phyloP scores from a whole-genome alignment of 1,284 basidiomycete genomes.

The Naganishia sp. region DNA sequence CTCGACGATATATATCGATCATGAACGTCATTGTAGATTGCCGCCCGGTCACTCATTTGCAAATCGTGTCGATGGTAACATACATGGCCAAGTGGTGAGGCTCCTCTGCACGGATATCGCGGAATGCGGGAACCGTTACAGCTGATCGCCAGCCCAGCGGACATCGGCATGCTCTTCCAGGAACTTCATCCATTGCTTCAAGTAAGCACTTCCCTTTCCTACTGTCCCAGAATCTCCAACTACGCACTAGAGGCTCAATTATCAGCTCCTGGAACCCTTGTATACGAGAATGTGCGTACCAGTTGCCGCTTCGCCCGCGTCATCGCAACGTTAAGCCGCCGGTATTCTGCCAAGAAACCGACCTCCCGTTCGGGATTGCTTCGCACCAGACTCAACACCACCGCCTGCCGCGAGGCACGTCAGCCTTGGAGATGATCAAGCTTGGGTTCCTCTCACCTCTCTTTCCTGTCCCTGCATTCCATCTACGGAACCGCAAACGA shows the following conservation, averaged over 20 bases:
- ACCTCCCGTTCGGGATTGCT: conserved; percentile 83
- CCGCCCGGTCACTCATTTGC: too few species aligned
- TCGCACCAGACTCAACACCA: conserved; percentile 83
- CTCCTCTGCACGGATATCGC: neutral
- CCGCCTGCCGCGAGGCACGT: conserved; percentile 61
- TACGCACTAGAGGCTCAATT: conserved; percentile 64
- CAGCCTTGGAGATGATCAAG: neutral
- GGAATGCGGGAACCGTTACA: conserved; percentile 8
- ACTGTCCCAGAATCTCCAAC: conserved; percentile 90
- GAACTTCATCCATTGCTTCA: conserved; percentile 88
- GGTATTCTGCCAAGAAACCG: conserved; percentile 86
- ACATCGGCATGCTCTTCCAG: conserved; percentile 86
- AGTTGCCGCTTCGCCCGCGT: conserved; percentile 87
- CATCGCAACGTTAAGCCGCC: conserved; percentile 92
- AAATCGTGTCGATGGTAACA: too few species aligned
- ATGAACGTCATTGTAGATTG: too few species aligned
- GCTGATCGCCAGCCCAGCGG: conserved; percentile 66
- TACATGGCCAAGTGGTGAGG: too few species aligned
- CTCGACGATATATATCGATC: too few species aligned
- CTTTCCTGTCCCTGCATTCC: conserved; percentile 88
- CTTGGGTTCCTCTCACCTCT: conserved; percentile 40
- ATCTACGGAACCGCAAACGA: conserved; percentile 89
- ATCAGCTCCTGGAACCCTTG: neutral
- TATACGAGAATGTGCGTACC: conserved; percentile 56
- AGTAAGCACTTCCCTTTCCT: conserved; percentile 72